phyloP scores from a whole-genome alignment of 1,139 yeast genomes.

The Casaregolazyma lundiana region DNA sequence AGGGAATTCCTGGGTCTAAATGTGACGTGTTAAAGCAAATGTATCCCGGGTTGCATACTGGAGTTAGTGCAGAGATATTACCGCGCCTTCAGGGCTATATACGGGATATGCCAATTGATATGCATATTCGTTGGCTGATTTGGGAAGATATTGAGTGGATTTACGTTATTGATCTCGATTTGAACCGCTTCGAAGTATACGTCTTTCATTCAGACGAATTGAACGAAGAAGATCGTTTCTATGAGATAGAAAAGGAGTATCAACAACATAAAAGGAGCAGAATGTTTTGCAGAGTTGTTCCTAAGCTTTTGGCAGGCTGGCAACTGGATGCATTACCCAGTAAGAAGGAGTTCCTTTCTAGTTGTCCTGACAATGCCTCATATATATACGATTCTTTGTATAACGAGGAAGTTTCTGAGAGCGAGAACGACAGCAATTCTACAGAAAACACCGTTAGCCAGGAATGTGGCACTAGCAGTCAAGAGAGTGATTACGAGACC shows the following conservation, averaged over 20 bases:
- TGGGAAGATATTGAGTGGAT: neutral
- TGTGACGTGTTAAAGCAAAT: neutral
- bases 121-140: neutral
- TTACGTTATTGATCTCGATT: neutral
- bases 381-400: too few relatives aligned
- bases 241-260: neutral
- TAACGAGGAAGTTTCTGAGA: neutral
- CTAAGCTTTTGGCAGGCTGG: neutral
- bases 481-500: neutral
- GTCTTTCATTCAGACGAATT: neutral
- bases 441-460: too few relatives aligned
- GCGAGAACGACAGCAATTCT: too few relatives aligned
- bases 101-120: neutral
- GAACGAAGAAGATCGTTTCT: neutral
- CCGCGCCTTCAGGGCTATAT: neutral
- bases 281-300: too few relatives aligned
- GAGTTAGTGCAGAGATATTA: neutral
- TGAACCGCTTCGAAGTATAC: neutral
- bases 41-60: neutral
- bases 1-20: neutral
- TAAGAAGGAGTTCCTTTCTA: neutral
- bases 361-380: too few relatives aligned
- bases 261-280: neutral
- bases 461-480: too few relatives aligned
- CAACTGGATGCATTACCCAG: neutral